Evolutionary conservation across 192 early-diverging fungal species (phyloP), one percentile per base, ranked within the genome.

Genomic region (Gaertneriomyces semiglobifer): DNA sequence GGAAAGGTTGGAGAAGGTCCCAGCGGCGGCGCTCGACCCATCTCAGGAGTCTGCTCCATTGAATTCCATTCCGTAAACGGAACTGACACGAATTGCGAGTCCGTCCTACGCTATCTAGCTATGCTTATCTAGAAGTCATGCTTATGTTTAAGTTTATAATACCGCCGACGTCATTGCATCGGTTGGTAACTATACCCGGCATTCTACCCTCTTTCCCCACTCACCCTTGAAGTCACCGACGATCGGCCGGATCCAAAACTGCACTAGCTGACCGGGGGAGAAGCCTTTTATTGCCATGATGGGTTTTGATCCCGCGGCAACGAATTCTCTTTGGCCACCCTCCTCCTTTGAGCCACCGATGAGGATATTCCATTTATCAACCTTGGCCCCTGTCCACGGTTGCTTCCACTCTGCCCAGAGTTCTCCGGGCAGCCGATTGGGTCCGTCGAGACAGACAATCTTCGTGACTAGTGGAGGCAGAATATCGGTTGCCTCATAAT

Each of bases 381-480:
- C 74, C 38, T 60, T 50, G 6, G 69, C 67, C 16, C 74, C 74
- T 20, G 47, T 78, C 77, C 77, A 81, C 19, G 77, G 74, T 43
- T 50, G 45, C 16, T 50, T 59, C 79, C 79, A 81, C 44, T 63
- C 52, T 16, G 71, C 70, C 79, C 79, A 81, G 18, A 81, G 53
- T 44, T 68, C 44, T 7, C 75, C 79, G 4, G 68, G 56, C n/a
- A 58, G 50, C 12, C 74, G 53, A 6, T 43, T 56, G 11, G 43
- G 41, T 12, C 72, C 64, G 16, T 77, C 69, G 16, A 81, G 18
- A 64, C 79, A 81, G 10, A 42, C 54, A 41, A 77, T 71, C 33
- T 58, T 57, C 25, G 52, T 55, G 4, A 76, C 69, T 10, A 4
- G 50, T 12, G 76, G 67, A 16, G 72, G 70, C 6, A 77, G 10